Evolutionary conservation across 257 asterid genomes (phyloP).

Genomic region (Nicotiana sylvestris): DNA sequence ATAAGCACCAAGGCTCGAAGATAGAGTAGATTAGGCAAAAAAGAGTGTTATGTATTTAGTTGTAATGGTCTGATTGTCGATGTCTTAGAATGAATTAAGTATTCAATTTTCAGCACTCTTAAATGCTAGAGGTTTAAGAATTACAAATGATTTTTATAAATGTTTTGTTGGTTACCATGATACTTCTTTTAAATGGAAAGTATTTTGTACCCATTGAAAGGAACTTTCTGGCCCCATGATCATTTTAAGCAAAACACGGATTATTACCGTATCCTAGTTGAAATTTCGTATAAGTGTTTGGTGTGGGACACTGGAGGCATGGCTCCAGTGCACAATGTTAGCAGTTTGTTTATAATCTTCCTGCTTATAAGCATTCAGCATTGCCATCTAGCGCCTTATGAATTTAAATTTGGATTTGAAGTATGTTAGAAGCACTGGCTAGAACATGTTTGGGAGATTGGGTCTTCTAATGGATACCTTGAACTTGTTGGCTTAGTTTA

Average conservation of each 20-base stretch:
- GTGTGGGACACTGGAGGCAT: neutral
- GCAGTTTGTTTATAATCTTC: neutral
- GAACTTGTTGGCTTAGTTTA: neutral
- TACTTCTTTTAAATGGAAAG: neutral
- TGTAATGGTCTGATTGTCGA: neutral
- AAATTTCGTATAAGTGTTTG: neutral
- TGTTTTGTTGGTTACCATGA: neutral
- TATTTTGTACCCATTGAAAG: neutral
- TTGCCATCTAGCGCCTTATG: neutral
- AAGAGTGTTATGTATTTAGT: neutral
- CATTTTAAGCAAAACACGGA: neutral
- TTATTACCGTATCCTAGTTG: neutral
- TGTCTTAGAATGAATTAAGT: neutral
- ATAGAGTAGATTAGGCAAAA: neutral
- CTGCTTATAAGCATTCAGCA: neutral
- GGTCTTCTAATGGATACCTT: neutral
- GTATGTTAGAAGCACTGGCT: neutral
- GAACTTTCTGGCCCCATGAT: neutral
- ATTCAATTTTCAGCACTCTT: neutral
- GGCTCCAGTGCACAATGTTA: neutral
- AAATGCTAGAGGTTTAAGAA: neutral
- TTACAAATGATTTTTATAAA: neutral
- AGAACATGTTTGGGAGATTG: neutral
- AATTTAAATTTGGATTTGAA: neutral
- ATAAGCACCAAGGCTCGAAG: neutral